A percentile compares a stretch with the other conserved stretches of the same genome.
Evolutionary conservation across 495 filamentous ascomycete species (phyloP).

Genomic region (Aspergillus nidulans): DNA sequence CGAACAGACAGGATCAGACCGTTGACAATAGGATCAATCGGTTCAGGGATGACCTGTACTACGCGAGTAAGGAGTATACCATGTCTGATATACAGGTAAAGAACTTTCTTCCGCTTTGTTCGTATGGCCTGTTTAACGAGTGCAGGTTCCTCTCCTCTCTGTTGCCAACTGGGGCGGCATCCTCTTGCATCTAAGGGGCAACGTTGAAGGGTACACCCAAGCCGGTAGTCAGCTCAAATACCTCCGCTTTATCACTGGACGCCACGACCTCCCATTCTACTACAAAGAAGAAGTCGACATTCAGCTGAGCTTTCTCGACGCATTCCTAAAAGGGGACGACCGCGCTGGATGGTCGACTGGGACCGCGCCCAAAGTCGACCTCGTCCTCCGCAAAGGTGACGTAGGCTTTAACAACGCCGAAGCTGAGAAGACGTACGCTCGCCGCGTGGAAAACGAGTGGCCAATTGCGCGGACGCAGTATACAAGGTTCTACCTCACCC

Average conservation of each 20-base stretch:
- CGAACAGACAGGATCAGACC: constrained; percentile 59
- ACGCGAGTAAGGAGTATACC: constrained; percentile 54
- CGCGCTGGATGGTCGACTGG: constrained; percentile 54
- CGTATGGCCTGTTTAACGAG: not conserved
- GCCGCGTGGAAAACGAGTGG: constrained; percentile 57
- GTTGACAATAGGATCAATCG: constrained; percentile 50
- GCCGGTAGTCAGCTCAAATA: constrained; percentile 61
- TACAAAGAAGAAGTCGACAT: constrained; percentile 60
- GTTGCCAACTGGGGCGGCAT: constrained; percentile 68
- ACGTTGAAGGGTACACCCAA: constrained; percentile 57
- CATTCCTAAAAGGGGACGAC: constrained; percentile 64
- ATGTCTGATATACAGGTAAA: constrained; percentile 56
- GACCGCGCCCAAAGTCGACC: constrained; percentile 50
- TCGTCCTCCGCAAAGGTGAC: constrained; percentile 58
- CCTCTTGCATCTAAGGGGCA: constrained; percentile 58
- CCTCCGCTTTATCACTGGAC: constrained; percentile 61
- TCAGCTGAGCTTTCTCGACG: constrained; percentile 61
- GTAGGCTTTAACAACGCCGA: constrained; percentile 58
- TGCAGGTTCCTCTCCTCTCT: constrained; percentile 52
- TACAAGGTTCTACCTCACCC: constrained; percentile 49
- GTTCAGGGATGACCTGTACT: constrained; percentile 59
- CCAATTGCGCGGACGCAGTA: constrained; percentile 60
- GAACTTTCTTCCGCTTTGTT: too few relatives aligned
- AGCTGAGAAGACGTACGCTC: constrained; percentile 46
- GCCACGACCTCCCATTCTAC: constrained; percentile 70